Percentiles rank a stretch among this genome's conserved stretches.
phyloP scores from a whole-genome alignment of 1,284 basidiomycete genomes.

The Kalmanozyma brasiliensis region DNA sequence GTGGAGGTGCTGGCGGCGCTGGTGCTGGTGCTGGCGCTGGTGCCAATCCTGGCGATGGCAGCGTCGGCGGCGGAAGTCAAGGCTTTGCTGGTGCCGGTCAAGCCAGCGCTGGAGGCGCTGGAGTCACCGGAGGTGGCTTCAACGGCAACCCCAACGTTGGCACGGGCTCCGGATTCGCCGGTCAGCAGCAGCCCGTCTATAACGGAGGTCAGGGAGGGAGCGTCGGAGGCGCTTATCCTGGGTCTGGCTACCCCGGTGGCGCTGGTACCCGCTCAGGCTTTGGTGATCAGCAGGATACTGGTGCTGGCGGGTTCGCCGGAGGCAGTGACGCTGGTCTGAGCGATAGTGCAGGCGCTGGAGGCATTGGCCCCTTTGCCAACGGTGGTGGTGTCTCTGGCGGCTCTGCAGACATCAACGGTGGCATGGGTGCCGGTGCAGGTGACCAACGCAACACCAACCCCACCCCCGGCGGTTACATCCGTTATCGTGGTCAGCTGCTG shows the following conservation, averaged over 20 bases:
- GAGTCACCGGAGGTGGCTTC: too few species aligned
- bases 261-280: background rate
- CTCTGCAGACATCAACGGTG: background rate
- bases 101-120: background rate
- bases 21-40: constrained; percentile 4
- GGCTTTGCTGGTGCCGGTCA: background rate
- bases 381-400: background rate
- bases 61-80: background rate
- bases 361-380: background rate
- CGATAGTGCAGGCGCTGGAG: constrained; percentile 8
- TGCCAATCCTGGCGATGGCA: background rate
- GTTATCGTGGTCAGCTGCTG: constrained; percentile 34
- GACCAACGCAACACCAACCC: too few species aligned
- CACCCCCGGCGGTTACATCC: constrained; percentile 32
- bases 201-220: too few species aligned
- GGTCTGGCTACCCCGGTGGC: too few species aligned
- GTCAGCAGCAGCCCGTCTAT: too few species aligned
- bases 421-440: background rate
- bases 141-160: too few species aligned
- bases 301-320: too few species aligned
- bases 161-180: too few species aligned
- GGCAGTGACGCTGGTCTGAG: background rate
- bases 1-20: constrained; percentile 4
- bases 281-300: constrained; percentile 1
- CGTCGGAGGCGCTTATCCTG: too few species aligned